Evolutionary conservation across 2,329 filamentous ascomycete species (phyloP).

Genomic region (Talaromyces sp.): DNA sequence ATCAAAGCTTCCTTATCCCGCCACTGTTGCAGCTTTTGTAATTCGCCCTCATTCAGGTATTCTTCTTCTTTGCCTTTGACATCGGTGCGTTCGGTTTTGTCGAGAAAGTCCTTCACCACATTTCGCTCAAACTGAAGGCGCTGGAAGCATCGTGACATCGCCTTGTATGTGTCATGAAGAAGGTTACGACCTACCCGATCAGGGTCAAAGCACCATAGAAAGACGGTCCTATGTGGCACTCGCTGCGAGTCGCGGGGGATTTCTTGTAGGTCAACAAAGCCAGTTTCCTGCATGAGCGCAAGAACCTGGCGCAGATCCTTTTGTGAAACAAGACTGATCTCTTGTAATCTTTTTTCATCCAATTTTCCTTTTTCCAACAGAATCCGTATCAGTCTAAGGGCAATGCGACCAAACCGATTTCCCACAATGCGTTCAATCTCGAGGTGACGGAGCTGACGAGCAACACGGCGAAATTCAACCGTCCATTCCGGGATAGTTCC

Average conservation of each 20-base stretch:
- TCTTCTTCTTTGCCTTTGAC: slow-evolving; percentile 80
- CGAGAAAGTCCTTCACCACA: slow-evolving; percentile 66
- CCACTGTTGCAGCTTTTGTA: slow-evolving; percentile 63
- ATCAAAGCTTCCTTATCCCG: slow-evolving; percentile 63
- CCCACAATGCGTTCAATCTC: slow-evolving; percentile 81
- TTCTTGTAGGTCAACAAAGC: slow-evolving; percentile 88
- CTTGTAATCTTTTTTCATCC: slow-evolving; percentile 86
- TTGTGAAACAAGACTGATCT: slow-evolving; percentile 76
- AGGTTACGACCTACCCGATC: slow-evolving; percentile 66
- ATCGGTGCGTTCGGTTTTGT: slow-evolving; percentile 79
- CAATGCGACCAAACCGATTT: slow-evolving; percentile 69
- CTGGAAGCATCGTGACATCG: slow-evolving; percentile 80
- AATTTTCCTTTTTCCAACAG: slow-evolving; percentile 82
- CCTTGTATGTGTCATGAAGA: slow-evolving; percentile 79
- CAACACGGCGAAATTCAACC: slow-evolving; percentile 72
- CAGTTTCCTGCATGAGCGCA: slow-evolving; percentile 77
- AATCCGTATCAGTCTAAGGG: slow-evolving; percentile 79
- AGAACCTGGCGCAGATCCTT: slow-evolving; percentile 81
- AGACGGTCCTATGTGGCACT: slow-evolving; percentile 77
- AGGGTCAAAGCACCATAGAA: slow-evolving; percentile 85
- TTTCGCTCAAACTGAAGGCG: slow-evolving; percentile 72
- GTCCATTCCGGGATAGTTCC: slow-evolving; percentile 69
- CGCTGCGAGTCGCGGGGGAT: slow-evolving; percentile 83
- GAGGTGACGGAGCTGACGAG: slow-evolving; percentile 64
- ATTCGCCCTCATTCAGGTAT: slow-evolving; percentile 69